Evolutionary conservation across 2,329 filamentous ascomycete species (phyloP), one percentile per base, ranked within the genome.

Genomic region (Ceratocystis destructans): DNA sequence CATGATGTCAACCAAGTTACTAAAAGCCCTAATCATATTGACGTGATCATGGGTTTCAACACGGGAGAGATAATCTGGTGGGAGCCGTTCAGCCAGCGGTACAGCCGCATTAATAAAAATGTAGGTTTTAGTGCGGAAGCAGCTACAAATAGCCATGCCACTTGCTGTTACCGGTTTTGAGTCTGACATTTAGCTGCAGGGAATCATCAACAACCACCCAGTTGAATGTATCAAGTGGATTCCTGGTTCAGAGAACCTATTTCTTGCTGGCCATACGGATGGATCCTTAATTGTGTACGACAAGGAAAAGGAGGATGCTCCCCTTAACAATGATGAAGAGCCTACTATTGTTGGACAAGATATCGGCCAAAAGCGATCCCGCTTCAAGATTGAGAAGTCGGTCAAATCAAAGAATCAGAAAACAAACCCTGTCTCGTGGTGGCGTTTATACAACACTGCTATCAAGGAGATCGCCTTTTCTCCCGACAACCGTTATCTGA

Each of bases 31-130:
- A 85, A 82, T 4, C 93, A 97, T 73, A 81, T 99, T 53, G 94
- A 99, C 73, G 80, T 99, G 22, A 86, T 96, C 67, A 89, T 99
- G 85, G 94, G 94, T 0, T 97, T 96, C 72, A 96, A 93, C 5
- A 95, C 92, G 0, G 91, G 92, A 48, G 94, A 99, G 75, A 91
- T 99, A 61, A 93, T 99, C 69, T 99, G 94, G 94, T 97, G 94
- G 79, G 94, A 99, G 76, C 92, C 94, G 10, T 89, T 96, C 72
- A 93, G 91, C 48, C 93, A 97, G 72, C 91, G 95, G 73, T 99
- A 99, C 75, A 89, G 90, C 2, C 86, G 94, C 22, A 81, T 99
- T 72, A 99, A 99, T 74, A 99, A 99, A 77, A 97, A 97, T 74
- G 87, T 88, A 76, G 28, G 46, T 68, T 48, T n/a, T 1, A 48